Percentiles rank a stretch among this genome's conserved stretches.
Evolutionary conservation across 1,284 basidiomycete species (phyloP).

Genomic region (Albatrellus sp.): DNA sequence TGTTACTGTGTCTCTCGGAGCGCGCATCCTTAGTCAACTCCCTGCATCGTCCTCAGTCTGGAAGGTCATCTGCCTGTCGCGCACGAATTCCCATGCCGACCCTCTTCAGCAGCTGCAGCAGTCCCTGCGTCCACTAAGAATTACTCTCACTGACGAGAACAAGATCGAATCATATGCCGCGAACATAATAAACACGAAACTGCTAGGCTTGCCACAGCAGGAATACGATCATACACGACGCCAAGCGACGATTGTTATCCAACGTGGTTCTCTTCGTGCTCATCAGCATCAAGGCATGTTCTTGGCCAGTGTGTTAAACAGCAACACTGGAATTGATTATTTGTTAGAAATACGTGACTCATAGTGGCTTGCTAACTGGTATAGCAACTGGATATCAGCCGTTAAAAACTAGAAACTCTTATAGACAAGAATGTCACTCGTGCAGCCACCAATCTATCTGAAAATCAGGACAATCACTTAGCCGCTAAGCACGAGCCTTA

Average conservation of each 20-base stretch:
- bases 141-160: neutral
- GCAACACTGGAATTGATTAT: no score
- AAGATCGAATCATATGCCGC: neutral
- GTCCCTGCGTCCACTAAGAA: conserved; percentile 19
- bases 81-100: conserved; percentile 27
- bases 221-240: conserved; percentile 16
- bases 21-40: conserved; percentile 40
- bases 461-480: neutral
- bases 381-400: no score
- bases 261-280: no score
- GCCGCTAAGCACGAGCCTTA: no score
- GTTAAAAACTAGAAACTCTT: no score
- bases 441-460: neutral
- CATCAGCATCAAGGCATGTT: no score
- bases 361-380: no score
- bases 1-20: conserved; percentile 49
- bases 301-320: no score
- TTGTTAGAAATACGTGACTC: no score
- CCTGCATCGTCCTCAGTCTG: conserved; percentile 22
- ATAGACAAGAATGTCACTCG: neutral
- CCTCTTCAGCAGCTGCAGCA: conserved; percentile 23
- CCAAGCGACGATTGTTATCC: conserved; percentile 33
- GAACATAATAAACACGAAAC: neutral
- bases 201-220: neutral
- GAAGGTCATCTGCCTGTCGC: conserved; percentile 39